Percentiles rank a stretch among this genome's conserved stretches.
phyloP scores from a whole-genome alignment of 306 rosid species.

The Ochetophila trinervis region DNA sequence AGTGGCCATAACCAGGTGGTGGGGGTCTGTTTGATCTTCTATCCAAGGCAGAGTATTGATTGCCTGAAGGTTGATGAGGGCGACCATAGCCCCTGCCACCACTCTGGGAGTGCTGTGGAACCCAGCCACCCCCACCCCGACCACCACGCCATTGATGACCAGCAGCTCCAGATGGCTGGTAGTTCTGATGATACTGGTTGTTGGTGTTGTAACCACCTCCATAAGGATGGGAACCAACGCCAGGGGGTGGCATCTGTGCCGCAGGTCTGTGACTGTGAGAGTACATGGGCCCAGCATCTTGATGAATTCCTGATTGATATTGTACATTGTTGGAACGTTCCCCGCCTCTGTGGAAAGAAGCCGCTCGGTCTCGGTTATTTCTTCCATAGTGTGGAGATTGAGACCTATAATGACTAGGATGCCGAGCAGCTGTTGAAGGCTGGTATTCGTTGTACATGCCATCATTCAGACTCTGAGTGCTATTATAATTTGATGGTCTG shows the following conservation, averaged over 20 bases:
- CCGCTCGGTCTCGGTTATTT: slow-evolving; percentile 8
- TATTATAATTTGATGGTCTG: slow-evolving; percentile 19
- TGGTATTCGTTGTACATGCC: slow-evolving; percentile 37
- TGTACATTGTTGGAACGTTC: slow-evolving; percentile 26
- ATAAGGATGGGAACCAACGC: slow-evolving; percentile 24
- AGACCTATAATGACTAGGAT: slow-evolving; percentile 25
- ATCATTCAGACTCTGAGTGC: slow-evolving; percentile 26
- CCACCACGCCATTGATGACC: slow-evolving; percentile 19
- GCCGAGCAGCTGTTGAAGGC: slow-evolving; percentile 8
- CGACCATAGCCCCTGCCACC: slow-evolving; percentile 38
- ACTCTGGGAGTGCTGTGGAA: slow-evolving; percentile 25
- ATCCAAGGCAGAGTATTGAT: slow-evolving; percentile 53
- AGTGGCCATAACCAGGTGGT: slow-evolving; percentile 44
- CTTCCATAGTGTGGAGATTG: slow-evolving; percentile 46
- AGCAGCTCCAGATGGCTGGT: slow-evolving; percentile 33
- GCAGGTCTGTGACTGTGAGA: slow-evolving; percentile 14
- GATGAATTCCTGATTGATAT: slow-evolving; percentile 44
- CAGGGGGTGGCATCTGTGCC: slow-evolving; percentile 20
- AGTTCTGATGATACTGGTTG: slow-evolving; percentile 38
- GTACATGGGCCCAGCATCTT: slow-evolving; percentile 34
- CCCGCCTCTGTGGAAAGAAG: not conserved
- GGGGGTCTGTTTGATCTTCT: slow-evolving; percentile 48
- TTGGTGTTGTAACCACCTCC: slow-evolving; percentile 30
- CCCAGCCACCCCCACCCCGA: slow-evolving; percentile 31
- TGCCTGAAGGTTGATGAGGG: slow-evolving; percentile 40